phyloP scores from a whole-genome alignment of 352 stramenopile species.

The Phytophthora multivora region DNA sequence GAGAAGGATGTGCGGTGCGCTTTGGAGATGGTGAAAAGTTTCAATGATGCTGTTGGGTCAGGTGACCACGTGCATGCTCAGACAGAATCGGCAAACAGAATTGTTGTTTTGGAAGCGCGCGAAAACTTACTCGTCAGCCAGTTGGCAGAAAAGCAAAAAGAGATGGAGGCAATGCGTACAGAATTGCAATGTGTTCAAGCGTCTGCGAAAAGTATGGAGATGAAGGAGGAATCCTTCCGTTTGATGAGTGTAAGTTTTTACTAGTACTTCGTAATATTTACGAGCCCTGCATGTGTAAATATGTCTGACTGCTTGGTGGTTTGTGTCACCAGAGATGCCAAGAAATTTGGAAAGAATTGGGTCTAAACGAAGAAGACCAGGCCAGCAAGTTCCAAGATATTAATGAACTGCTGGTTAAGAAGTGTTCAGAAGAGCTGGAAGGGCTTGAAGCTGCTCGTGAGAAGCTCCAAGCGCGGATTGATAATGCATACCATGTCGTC shows the following conservation, averaged over 20 bases:
- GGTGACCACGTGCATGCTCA: slow-evolving; percentile 9
- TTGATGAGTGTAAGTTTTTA: slow-evolving; percentile 55
- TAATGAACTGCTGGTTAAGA: slow-evolving; percentile 57
- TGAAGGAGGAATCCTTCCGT: slow-evolving; percentile 65
- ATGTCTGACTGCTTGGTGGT: not conserved
- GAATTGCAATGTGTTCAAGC: slow-evolving; percentile 42
- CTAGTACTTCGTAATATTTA: not conserved
- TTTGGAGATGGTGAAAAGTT: slow-evolving; percentile 44
- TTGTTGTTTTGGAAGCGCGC: slow-evolving; percentile 31
- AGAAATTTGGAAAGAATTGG: slow-evolving; percentile 70
- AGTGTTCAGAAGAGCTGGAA: slow-evolving; percentile 68
- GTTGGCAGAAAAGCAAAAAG: slow-evolving; percentile 31
- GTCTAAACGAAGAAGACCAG: slow-evolving; percentile 55
- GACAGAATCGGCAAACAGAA: slow-evolving; percentile 15
- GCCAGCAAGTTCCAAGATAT: slow-evolving; percentile 67
- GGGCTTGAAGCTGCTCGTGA: slow-evolving; percentile 50
- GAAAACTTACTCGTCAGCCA: slow-evolving; percentile 26
- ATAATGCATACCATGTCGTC: slow-evolving; percentile 41
- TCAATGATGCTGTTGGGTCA: slow-evolving; percentile 21
- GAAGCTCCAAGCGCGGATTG: slow-evolving; percentile 53
- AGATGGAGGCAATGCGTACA: slow-evolving; percentile 29
- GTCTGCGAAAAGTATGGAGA: slow-evolving; percentile 46
- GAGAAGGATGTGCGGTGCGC: slow-evolving; percentile 39
- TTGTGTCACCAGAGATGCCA: slow-evolving; percentile 54
- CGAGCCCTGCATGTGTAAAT: not conserved